Conservation (phyloP, 805 yeast species). For the Candida arabinofermentans region DNA sequence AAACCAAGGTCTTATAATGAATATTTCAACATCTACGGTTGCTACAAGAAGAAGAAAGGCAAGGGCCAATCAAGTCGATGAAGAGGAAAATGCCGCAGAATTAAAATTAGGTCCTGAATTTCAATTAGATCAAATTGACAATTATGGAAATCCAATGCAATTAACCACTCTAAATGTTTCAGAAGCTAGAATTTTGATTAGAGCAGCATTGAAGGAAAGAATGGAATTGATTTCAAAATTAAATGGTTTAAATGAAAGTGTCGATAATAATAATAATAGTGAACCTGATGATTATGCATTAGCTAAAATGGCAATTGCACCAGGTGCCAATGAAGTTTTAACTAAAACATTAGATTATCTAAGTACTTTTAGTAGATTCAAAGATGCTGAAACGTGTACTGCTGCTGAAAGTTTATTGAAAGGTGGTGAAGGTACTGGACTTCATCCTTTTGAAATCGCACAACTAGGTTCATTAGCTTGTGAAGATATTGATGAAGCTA, state of each 20-base stretch:
- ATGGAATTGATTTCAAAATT: constrained; percentile 45
- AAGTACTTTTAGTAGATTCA: constrained; percentile 81
- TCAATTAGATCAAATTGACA: constrained; percentile 71
- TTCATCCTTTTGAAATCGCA: constrained; percentile 95
- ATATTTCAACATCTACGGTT: constrained; percentile 82
- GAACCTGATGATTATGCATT: constrained; percentile 45
- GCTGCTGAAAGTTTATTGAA: constrained; percentile 87
- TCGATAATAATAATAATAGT: constrained; percentile 21
- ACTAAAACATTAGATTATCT: constrained; percentile 89
- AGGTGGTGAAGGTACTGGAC: constrained; percentile 56
- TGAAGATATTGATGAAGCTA: constrained; percentile 96
- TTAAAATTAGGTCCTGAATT: constrained; percentile 92
- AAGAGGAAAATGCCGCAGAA: constrained; percentile 88
- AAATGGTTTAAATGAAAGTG: constrained; percentile 30
- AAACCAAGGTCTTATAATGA: constrained; percentile 51
- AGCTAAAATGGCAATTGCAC: constrained; percentile 52
- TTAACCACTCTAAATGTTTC: constrained; percentile 82
- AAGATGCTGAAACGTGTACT: constrained; percentile 86
- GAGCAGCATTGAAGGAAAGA: constrained; percentile 83
- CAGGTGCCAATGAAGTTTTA: constrained; percentile 80
- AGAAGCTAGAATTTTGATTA: constrained; percentile 84
- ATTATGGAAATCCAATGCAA: constrained; percentile 72
- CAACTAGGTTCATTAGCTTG: constrained; percentile 84
- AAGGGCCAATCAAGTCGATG: constrained; percentile 58
- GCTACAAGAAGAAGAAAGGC: constrained; percentile 77